phyloP scores from a whole-genome alignment of 208 protist genomes.

The Trypanosoma mega region DNA sequence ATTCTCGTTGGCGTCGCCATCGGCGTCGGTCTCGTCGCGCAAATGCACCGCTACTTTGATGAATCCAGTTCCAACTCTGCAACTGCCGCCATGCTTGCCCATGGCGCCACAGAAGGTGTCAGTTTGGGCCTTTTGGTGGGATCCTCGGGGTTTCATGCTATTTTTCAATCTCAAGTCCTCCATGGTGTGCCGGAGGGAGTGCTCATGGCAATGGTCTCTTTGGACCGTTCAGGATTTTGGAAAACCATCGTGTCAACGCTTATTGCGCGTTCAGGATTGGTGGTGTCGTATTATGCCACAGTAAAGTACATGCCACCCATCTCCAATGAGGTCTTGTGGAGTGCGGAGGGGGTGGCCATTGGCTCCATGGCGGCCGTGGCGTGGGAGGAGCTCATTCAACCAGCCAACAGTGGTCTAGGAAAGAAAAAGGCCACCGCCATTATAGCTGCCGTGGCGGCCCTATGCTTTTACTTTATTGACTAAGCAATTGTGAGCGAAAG shows the following conservation, averaged over 20 bases:
- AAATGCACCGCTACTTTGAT: background rate
- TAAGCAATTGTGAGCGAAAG: no score
- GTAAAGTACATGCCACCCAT: constrained; percentile 1
- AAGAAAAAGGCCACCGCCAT: background rate
- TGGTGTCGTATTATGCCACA: constrained; percentile 5
- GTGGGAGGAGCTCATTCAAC: constrained; percentile 8
- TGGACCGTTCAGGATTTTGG: background rate
- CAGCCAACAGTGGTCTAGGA: constrained; percentile 1
- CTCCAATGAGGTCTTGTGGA: background rate
- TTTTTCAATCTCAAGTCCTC: constrained; percentile 13
- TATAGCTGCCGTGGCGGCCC: background rate
- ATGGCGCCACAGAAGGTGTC: constrained; percentile 16
- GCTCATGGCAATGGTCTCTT: constrained; percentile 14
- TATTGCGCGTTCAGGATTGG: background rate
- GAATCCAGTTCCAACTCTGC: background rate
- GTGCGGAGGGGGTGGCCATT: constrained; percentile 14
- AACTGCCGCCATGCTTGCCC: constrained; percentile 15
- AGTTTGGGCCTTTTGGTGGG: constrained; percentile 16
- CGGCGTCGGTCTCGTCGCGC: constrained; percentile 1
- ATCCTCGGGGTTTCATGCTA: constrained; percentile 1
- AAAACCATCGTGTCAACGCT: background rate
- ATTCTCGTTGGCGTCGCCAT: constrained; percentile 11
- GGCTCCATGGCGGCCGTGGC: constrained; percentile 12
- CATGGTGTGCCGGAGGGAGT: constrained; percentile 21
- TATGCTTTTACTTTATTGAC: background rate